Conservation (phyloP, 768 basidiomycete species). For the Leccinum subgranulosum region DNA sequence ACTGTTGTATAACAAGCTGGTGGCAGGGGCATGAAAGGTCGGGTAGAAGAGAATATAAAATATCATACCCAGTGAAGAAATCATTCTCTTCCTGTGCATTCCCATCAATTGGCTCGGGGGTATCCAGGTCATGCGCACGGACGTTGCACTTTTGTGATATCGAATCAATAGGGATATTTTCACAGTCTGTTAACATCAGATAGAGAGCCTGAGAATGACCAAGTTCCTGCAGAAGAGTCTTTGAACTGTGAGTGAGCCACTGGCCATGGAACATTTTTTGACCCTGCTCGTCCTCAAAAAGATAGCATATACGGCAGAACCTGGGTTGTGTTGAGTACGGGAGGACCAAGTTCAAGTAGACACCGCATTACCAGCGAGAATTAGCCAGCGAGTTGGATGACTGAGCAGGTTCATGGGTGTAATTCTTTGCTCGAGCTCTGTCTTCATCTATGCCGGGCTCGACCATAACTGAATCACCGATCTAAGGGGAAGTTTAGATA, state of each 20-base stretch:
- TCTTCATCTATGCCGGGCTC: slow-evolving; percentile 52
- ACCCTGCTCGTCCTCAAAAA: slow-evolving; percentile 43
- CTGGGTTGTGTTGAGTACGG: slow-evolving; percentile 32
- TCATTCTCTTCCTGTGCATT: slow-evolving; percentile 36
- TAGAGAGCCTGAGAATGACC: slow-evolving; percentile 62
- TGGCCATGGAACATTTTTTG: slow-evolving; percentile 64
- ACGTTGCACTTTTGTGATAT: slow-evolving; percentile 61
- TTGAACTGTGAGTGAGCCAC: slow-evolving; percentile 63
- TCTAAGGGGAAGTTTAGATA: slow-evolving; percentile 35
- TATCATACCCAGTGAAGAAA: slow-evolving; percentile 56
- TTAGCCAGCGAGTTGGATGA: slow-evolving; percentile 58
- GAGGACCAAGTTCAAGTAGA: background rate
- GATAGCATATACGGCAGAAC: slow-evolving; percentile 69
- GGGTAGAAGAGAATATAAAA: background rate
- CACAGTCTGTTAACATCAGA: slow-evolving; percentile 51
- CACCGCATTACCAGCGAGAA: slow-evolving; percentile 50
- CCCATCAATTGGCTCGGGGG: slow-evolving; percentile 48
- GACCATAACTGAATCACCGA: slow-evolving; percentile 64
- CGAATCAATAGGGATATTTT: slow-evolving; percentile 48
- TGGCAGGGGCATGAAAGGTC: background rate
- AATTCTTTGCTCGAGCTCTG: slow-evolving; percentile 38
- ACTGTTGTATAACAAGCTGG: slow-evolving; percentile 53
- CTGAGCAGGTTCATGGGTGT: slow-evolving; percentile 37
- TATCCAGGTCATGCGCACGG: slow-evolving; percentile 36
- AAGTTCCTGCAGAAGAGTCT: slow-evolving; percentile 63